Evolutionary conservation across 2,329 filamentous ascomycete species (phyloP), one percentile per base, ranked within the genome.

Genomic region (Sporothrix mexicana): DNA sequence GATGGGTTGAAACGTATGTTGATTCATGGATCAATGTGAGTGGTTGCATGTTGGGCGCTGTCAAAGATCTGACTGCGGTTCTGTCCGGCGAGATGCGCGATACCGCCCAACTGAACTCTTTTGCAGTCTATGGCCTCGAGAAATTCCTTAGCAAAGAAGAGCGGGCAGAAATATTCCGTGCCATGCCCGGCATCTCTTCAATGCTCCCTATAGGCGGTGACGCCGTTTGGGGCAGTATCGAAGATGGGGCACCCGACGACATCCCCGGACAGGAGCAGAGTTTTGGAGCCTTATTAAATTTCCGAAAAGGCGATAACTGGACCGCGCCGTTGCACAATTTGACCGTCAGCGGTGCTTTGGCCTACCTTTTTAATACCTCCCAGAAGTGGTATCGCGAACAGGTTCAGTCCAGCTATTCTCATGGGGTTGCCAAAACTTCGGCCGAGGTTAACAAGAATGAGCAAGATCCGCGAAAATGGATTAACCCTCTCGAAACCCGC

Each of bases 11-110:
- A 73, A 88, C 87, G 20, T 88, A 98, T 79, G 86, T 99, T 69
- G 96, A 97, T 76, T 92, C 93, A 2, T 99, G 97, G 95, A 97
- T 99, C 84, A 99, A 99, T 80, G 94, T 99, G 78, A 96, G 93
- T 76, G 96, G 96, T 6, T 99, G 95, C 82, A 98, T 99, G 95
- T 90, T 99, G 6, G 96, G 96, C 15, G 94, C 96, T 1, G 86
- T 94, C 73, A 99, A 99, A 83, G 95, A 93, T 73, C 84, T 98
- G 49, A 93, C 96, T 0, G 95, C 96, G 0, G 88, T 98, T 0
- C 85, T 99, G 1, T 98, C 95, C 0, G 96, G 96, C 43, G 96
- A 99, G 82, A 99, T 99, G 96, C 94, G 95, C 76, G 96, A 99
- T 79, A 99, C 96, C 0, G 96, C 95, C 0, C 96, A 98, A 81